Conservation (phyloP, 305 asterid genomes). For the Nicotiana rustica region DNA sequence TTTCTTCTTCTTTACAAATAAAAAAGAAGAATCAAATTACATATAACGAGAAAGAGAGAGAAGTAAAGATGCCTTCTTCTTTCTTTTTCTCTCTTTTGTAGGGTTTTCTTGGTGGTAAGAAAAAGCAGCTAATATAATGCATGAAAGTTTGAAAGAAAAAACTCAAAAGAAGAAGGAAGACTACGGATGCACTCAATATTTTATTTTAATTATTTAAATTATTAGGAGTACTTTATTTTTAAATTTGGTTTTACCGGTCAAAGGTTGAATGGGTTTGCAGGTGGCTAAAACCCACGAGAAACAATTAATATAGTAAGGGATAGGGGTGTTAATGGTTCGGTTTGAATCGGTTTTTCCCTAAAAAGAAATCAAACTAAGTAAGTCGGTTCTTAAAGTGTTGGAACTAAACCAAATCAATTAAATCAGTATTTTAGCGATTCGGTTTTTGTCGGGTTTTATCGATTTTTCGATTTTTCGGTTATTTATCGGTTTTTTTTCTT, state of each 20-base stretch:
- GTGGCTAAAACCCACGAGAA: not conserved
- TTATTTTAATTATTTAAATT: not conserved
- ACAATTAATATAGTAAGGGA: not conserved
- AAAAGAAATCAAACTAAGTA: too few relatives aligned
- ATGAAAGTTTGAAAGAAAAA: slow-evolving; percentile 36
- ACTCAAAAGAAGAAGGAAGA: not conserved
- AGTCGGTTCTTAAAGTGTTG: too few relatives aligned
- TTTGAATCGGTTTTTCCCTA: too few relatives aligned
- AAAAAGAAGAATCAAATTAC: not conserved
- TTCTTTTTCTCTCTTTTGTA: not conserved
- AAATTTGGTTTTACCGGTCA: not conserved
- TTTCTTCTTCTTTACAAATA: not conserved
- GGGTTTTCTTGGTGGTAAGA: slow-evolving; percentile 7
- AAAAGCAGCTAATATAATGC: slow-evolving; percentile 25
- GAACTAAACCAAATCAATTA: too few relatives aligned
- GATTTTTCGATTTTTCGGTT: too few relatives aligned
- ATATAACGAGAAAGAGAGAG: not conserved
- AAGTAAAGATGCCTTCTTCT: not conserved
- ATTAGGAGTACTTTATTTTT: not conserved
- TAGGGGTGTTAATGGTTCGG: too few relatives aligned
- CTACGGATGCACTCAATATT: not conserved
- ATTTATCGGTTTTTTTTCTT: too few relatives aligned
- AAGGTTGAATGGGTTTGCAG: not conserved
- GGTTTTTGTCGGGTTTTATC: too few relatives aligned
- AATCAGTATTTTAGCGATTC: too few relatives aligned